Conservation (phyloP, 345 rosid genomes). For the Erodium maritimum region DNA sequence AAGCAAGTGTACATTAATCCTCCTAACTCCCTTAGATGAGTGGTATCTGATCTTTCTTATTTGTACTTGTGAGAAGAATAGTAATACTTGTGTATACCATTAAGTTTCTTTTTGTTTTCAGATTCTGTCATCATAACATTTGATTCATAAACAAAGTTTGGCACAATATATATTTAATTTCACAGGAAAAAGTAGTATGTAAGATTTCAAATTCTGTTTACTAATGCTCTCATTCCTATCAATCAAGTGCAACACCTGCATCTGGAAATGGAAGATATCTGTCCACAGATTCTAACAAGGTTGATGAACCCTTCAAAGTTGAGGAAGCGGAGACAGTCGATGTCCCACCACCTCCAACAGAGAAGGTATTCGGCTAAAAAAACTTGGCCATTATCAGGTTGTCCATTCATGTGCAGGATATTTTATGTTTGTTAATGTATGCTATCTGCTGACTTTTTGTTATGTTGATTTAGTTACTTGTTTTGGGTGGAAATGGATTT, state of each 20-base stretch:
- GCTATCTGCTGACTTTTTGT: not conserved
- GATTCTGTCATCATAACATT: not conserved
- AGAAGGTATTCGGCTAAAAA: constrained; percentile 44
- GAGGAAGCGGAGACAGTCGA: constrained; percentile 92
- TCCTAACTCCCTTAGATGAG: too few relatives aligned
- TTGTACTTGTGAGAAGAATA: too few relatives aligned
- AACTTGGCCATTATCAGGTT: not conserved
- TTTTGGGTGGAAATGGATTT: constrained; percentile 96
- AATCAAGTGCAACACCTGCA: constrained; percentile 28
- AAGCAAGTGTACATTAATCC: too few relatives aligned
- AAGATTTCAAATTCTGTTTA: not conserved
- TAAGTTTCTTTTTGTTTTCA: not conserved
- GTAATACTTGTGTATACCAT: not conserved
- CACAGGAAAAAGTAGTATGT: not conserved
- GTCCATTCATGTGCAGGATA: not conserved
- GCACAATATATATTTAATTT: not conserved
- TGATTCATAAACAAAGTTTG: not conserved
- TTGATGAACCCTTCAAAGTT: constrained; percentile 63
- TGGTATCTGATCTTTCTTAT: too few relatives aligned
- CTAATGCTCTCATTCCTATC: constrained; percentile 1
- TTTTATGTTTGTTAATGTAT: not conserved
- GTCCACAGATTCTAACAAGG: constrained; percentile 60
- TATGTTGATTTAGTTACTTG: constrained; percentile 56
- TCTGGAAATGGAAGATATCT: constrained; percentile 37
- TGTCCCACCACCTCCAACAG: constrained; percentile 61